Conservation (phyloP, 192 early-diverging fungal genomes). For the Mortierella claussenii region DNA sequence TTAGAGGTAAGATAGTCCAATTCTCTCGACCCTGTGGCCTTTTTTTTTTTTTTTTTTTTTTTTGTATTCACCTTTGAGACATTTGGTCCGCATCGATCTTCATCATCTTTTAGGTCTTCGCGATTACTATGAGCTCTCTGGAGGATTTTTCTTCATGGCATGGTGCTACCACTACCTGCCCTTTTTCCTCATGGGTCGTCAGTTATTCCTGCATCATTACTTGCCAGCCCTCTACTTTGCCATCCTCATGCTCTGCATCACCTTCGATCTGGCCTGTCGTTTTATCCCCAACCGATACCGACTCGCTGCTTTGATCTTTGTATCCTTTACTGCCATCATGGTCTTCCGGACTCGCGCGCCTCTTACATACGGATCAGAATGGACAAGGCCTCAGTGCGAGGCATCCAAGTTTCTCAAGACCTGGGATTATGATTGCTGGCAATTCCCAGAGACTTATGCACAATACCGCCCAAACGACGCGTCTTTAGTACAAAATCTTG, state of each 20-base stretch:
- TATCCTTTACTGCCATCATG: constrained; percentile 67
- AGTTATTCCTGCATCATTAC: constrained; percentile 95
- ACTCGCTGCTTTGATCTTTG: constrained; percentile 54
- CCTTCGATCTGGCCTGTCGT: constrained; percentile 81
- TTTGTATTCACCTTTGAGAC: constrained; percentile 27
- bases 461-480: constrained; percentile 9
- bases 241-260: constrained; percentile 75
- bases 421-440: constrained; percentile 88
- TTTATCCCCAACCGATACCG: constrained; percentile 66
- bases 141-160: constrained; percentile 76
- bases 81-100: constrained; percentile 24
- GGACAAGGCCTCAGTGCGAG: constrained; percentile 81
- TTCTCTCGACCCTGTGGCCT: background rate
- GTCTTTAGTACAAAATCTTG: background rate
- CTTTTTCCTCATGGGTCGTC: constrained; percentile 91
- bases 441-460: constrained; percentile 25
- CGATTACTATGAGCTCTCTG: constrained; percentile 65
- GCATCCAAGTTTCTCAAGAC: constrained; percentile 80
- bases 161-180: constrained; percentile 91
- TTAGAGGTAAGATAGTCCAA: constrained; percentile 37
- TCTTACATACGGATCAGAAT: constrained; percentile 82
- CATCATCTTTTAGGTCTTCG: constrained; percentile 27
- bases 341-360: constrained; percentile 80
- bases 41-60: background rate
- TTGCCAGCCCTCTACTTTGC: constrained; percentile 91